A percentile compares a stretch with the other conserved stretches of the same genome.
Evolutionary conservation across 441 rosid species (phyloP).

Genomic region (Corymbia calophylla): DNA sequence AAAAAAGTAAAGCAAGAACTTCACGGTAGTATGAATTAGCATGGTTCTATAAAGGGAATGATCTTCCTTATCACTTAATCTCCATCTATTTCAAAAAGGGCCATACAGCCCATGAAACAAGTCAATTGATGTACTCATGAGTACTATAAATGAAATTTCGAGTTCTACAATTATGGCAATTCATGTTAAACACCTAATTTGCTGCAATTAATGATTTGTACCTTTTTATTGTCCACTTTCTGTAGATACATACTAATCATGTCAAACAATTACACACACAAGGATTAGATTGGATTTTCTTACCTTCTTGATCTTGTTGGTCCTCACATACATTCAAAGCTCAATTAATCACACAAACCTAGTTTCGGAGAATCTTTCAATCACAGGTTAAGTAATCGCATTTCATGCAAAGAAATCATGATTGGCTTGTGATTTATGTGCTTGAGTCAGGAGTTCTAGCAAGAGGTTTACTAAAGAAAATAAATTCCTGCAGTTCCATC

Average conservation of each 20-base stretch:
- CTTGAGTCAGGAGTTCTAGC: not conserved
- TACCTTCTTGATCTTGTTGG: not conserved
- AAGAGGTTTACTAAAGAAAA: not conserved
- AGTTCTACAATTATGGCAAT: not conserved
- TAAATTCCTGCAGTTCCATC: not conserved
- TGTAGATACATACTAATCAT: not conserved
- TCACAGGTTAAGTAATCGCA: not conserved
- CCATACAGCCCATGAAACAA: not conserved
- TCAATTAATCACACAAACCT: not conserved
- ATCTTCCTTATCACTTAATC: not conserved
- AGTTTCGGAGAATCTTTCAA: not conserved
- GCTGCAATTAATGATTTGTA: not conserved
- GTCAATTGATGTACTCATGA: not conserved
- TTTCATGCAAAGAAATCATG: not conserved
- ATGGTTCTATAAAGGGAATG: not conserved
- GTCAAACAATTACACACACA: not conserved
- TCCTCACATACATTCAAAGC: not conserved
- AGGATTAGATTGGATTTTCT: not conserved
- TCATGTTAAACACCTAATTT: not conserved
- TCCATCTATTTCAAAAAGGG: not conserved
- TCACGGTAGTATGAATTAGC: not conserved
- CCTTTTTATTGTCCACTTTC: not conserved
- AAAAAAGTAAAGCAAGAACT: not conserved
- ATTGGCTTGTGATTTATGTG: not conserved
- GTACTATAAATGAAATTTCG: not conserved